phyloP scores from a whole-genome alignment of 371 early-diverging fungal genomes.

The Capniomyces stellatus region DNA sequence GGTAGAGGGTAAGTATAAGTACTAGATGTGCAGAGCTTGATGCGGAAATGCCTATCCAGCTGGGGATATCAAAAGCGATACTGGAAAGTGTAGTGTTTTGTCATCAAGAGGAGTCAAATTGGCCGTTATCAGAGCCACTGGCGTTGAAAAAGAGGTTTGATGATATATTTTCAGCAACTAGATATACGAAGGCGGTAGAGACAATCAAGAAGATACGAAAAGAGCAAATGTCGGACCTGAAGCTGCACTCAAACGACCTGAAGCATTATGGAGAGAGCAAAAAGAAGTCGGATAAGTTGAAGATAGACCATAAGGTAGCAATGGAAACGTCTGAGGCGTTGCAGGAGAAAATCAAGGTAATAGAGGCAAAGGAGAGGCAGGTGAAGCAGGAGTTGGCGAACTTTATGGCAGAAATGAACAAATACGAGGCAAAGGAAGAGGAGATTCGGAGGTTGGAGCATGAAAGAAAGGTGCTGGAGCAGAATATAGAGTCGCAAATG shows the following conservation, averaged over 20 bases:
- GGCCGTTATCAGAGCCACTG: constrained; percentile 90
- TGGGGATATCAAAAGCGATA: constrained; percentile 85
- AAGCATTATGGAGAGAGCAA: constrained; percentile 46
- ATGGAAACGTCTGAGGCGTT: constrained; percentile 10
- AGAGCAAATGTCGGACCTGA: constrained; percentile 40
- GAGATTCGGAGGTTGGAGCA: not conserved
- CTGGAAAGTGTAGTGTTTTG: constrained; percentile 98
- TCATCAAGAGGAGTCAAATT: constrained; percentile 98
- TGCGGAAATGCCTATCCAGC: constrained; percentile 56
- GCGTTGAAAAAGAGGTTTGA: constrained; percentile 96
- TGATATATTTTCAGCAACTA: constrained; percentile 92
- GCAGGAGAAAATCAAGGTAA: constrained; percentile 9
- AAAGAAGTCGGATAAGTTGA: constrained; percentile 49
- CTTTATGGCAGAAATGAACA: not conserved
- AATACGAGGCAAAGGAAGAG: not conserved
- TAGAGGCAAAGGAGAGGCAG: constrained; percentile 15
- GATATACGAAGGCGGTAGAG: constrained; percentile 87
- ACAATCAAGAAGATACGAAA: constrained; percentile 65
- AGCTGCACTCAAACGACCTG: constrained; percentile 43
- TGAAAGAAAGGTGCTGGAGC: constrained; percentile 10
- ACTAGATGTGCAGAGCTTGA: constrained; percentile 78
- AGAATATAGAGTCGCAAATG: constrained; percentile 2
- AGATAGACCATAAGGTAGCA: constrained; percentile 17
- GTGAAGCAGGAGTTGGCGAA: constrained; percentile 2
- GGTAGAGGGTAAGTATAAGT: constrained; percentile 36